Percentiles rank a stretch among this genome's conserved stretches.
Evolutionary conservation across 1,284 basidiomycete genomes (phyloP).

Genomic region (Ustilago hordei): DNA sequence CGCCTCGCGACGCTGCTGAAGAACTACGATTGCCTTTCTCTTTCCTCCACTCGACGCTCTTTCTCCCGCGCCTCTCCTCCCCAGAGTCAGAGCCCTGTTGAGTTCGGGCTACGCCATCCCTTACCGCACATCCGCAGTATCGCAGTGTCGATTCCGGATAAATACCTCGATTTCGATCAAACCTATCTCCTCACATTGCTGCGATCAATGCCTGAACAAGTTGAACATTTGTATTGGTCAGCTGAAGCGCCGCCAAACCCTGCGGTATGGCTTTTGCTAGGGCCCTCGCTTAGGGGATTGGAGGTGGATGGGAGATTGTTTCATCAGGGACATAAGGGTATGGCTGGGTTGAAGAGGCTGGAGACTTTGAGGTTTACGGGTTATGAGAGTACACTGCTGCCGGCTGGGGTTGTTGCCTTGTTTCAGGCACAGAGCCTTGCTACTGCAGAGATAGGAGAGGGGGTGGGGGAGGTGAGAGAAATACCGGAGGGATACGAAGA

Average conservation of each 20-base stretch:
- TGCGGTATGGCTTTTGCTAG: constrained; percentile 19
- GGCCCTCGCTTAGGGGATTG: constrained; percentile 8
- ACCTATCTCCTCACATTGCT: constrained; percentile 25
- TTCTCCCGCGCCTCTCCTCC: constrained; percentile 8
- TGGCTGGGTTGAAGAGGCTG: constrained; percentile 18
- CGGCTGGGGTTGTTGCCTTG: constrained; percentile 19
- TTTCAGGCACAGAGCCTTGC: constrained; percentile 6
- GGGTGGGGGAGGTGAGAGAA: constrained; percentile 1
- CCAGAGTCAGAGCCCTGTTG: not conserved
- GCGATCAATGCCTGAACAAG: constrained; percentile 21
- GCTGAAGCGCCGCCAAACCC: constrained; percentile 29
- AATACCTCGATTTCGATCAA: constrained; percentile 36
- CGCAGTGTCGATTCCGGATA: constrained; percentile 23
- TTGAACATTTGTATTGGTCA: constrained; percentile 30
- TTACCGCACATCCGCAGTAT: constrained; percentile 21
- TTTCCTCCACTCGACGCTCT: constrained; percentile 5
- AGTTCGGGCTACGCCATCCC: constrained; percentile 14
- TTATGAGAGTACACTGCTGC: constrained; percentile 43
- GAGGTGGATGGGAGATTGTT: constrained; percentile 37
- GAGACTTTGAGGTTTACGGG: constrained; percentile 33
- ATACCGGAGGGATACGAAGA: constrained; percentile 5
- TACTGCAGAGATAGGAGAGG: not conserved
- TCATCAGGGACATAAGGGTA: constrained; percentile 29
- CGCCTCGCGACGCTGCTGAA: constrained; percentile 17
- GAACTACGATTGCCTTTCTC: constrained; percentile 25